These are phyloP conservation scores for Aeschynomene evenia DNA, from an alignment of 306 rosid genomes.

Conservation along the genomic window DNA sequence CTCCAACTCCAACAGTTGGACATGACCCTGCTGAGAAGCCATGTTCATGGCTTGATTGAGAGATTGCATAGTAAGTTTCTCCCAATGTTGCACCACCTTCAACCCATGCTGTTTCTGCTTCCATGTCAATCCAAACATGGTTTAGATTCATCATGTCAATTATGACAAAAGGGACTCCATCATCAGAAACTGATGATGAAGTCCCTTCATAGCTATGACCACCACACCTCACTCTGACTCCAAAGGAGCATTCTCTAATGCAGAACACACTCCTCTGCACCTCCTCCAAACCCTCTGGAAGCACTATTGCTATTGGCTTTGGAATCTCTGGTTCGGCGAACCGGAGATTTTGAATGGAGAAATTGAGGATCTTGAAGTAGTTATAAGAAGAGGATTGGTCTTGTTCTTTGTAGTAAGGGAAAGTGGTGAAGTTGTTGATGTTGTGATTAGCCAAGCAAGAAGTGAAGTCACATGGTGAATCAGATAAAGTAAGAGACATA, in stretches of 20 bases:
- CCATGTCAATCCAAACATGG: slow-evolving; percentile 51
- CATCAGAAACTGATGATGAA: slow-evolving; percentile 50
- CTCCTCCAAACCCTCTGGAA: slow-evolving; percentile 60
- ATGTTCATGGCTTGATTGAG: slow-evolving; percentile 45
- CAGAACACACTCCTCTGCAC: slow-evolving; percentile 45
- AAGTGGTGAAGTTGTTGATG: slow-evolving; percentile 56
- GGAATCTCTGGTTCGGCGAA: slow-evolving; percentile 43
- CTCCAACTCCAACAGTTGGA: slow-evolving; percentile 88
- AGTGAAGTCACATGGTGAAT: slow-evolving; percentile 28
- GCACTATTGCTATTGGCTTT: slow-evolving; percentile 61
- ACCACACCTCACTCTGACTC: slow-evolving; percentile 60
- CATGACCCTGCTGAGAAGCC: slow-evolving; percentile 86
- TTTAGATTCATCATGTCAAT: slow-evolving; percentile 78
- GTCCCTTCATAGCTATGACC: slow-evolving; percentile 92
- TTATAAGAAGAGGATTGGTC: slow-evolving; percentile 26
- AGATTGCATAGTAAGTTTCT: slow-evolving; percentile 68
- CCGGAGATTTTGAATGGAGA: slow-evolving; percentile 70
- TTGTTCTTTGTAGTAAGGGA: slow-evolving; percentile 28
- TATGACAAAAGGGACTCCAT: slow-evolving; percentile 50
- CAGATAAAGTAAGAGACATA: slow-evolving; percentile 30
- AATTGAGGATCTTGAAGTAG: slow-evolving; percentile 61
- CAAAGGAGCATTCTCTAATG: slow-evolving; percentile 39
- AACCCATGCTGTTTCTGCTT: slow-evolving; percentile 66
- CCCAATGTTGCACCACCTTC: slow-evolving; percentile 90
- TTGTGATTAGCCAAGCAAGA: slow-evolving; percentile 52